phyloP scores from a whole-genome alignment of 441 rosid genomes.

The Mallotus japonicus region DNA sequence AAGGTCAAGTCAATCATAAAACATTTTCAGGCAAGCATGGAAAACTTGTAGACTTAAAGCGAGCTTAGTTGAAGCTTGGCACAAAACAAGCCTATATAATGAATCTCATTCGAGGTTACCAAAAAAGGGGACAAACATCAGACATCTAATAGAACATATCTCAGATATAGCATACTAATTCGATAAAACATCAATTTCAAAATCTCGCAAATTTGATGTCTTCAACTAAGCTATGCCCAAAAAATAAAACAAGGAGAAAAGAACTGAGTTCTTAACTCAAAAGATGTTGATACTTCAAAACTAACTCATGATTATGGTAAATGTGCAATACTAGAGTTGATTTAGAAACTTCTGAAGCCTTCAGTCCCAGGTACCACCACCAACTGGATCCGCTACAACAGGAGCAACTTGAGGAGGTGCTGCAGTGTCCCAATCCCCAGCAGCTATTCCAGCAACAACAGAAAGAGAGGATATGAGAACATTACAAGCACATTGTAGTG shows the following conservation, averaged over 20 bases:
- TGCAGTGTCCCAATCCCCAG: constrained; percentile 45
- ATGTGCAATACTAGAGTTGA: constrained; percentile 6
- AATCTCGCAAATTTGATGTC: not conserved
- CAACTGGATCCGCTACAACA: constrained; percentile 14
- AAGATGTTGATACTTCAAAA: constrained; percentile 2
- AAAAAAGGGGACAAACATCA: not conserved
- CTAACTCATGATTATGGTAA: constrained; percentile 6
- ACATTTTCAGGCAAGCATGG: too few species aligned
- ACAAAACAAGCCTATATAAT: too few species aligned
- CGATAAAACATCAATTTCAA: not conserved
- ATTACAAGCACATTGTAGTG: not conserved
- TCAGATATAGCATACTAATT: not conserved
- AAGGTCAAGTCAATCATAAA: too few species aligned
- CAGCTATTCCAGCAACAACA: constrained; percentile 1
- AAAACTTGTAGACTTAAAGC: too few species aligned
- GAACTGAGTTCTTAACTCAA: not conserved
- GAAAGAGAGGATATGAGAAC: not conserved
- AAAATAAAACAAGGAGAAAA: not conserved
- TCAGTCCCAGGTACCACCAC: constrained; percentile 37
- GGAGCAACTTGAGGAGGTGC: constrained; percentile 24
- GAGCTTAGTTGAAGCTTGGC: too few species aligned
- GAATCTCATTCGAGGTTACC: too few species aligned
- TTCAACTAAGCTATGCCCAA: constrained; percentile 4
- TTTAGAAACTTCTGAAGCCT: not conserved
- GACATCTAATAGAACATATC: not conserved